These are phyloP conservation scores for Ettlia oleoabundans DNA, from an alignment of 139 green algal genomes.

Conservation along the genomic window DNA sequence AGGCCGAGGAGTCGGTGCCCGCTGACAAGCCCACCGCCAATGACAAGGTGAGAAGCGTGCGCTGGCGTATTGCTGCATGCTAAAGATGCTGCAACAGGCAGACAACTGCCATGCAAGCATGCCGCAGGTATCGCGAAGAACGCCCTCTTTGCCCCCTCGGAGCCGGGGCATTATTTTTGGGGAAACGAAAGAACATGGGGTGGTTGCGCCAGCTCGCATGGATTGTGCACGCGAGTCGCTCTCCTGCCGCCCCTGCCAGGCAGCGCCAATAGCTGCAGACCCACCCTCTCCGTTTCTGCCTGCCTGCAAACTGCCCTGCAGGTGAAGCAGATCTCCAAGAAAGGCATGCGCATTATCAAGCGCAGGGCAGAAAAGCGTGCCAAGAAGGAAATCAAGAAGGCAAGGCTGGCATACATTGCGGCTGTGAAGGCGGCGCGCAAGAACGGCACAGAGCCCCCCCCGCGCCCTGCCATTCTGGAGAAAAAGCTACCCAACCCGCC, in stretches of 20 bases:
- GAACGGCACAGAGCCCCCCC: not conserved
- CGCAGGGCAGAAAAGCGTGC: constrained; percentile 25
- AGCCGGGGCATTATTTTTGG: too few species aligned
- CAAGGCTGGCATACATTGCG: not conserved
- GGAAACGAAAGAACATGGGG: too few species aligned
- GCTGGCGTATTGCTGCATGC: too few species aligned
- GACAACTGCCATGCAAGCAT: too few species aligned
- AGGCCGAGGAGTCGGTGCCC: constrained; percentile 18
- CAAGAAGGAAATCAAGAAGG: constrained; percentile 34
- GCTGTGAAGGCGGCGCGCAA: not conserved
- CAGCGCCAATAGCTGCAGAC: too few species aligned
- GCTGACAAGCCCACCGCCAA: not conserved
- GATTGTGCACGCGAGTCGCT: too few species aligned
- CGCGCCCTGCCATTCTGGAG: not conserved
- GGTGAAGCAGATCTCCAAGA: not conserved
- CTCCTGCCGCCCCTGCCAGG: too few species aligned
- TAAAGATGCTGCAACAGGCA: too few species aligned
- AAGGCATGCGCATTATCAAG: not conserved
- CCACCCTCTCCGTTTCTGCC: not conserved
- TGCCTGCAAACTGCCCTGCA: not conserved
- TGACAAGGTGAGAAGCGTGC: not conserved
- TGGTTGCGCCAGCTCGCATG: too few species aligned
- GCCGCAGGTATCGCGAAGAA: too few species aligned
- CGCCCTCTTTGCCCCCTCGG: too few species aligned
- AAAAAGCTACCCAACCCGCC: not conserved